Percentiles rank a stretch among this genome's conserved stretches.
Evolutionary conservation across 768 basidiomycete genomes (phyloP).

Genomic region (Podaxis sp.): DNA sequence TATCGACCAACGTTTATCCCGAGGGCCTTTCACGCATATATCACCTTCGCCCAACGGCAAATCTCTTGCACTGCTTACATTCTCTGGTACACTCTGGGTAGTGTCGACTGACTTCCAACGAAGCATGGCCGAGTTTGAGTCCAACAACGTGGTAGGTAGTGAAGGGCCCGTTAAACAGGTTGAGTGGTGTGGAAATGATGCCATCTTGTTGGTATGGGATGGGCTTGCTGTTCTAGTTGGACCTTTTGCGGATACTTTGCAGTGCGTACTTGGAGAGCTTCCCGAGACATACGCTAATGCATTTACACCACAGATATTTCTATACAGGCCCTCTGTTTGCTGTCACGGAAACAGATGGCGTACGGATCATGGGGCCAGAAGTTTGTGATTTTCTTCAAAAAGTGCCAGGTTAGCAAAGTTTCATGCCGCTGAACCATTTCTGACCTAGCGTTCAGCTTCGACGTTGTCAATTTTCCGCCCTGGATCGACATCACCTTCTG

Average conservation of each 20-base stretch:
- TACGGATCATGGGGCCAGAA: conserved; percentile 78
- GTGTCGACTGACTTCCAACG: conserved; percentile 94
- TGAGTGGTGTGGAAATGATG: conserved; percentile 97
- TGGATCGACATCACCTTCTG: conserved; percentile 88
- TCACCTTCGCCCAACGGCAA: conserved; percentile 94
- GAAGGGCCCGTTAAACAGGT: conserved; percentile 66
- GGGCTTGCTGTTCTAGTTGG: conserved; percentile 81
- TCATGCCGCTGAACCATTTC: neutral
- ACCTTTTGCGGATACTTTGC: conserved; percentile 83
- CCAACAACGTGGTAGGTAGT: conserved; percentile 48
- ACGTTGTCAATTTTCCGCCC: conserved; percentile 85
- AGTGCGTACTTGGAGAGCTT: conserved; percentile 46
- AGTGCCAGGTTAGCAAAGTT: conserved; percentile 65
- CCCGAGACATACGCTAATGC: neutral
- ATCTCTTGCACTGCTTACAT: conserved; percentile 81
- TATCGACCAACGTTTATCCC: conserved; percentile 82
- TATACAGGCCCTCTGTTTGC: conserved; percentile 76
- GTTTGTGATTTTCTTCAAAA: conserved; percentile 90
- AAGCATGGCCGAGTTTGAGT: conserved; percentile 85
- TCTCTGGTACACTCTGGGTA: conserved; percentile 77
- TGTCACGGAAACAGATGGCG: conserved; percentile 86
- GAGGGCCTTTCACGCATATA: conserved; percentile 87
- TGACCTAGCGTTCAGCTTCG: conserved; percentile 48
- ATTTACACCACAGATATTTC: conserved; percentile 54
- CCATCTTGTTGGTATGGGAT: conserved; percentile 85